Evolutionary conservation across 495 filamentous ascomycete species (phyloP), one percentile per base, ranked within the genome.

Genomic region (Acidiella bohemica): DNA sequence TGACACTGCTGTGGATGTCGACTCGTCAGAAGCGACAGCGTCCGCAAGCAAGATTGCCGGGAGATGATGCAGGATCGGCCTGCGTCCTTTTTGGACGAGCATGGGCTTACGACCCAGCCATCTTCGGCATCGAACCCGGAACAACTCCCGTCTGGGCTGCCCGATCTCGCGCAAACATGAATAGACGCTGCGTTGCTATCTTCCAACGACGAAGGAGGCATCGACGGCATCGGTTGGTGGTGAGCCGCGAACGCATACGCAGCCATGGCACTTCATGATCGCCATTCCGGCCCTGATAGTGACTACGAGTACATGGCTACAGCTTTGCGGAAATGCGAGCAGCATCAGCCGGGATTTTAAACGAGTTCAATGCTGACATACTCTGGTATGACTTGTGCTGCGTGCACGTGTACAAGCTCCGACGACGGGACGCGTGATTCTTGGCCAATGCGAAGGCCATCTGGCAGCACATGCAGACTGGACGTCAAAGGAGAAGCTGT

Each of bases 191-290:
- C n/a, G n/a, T n/a, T n/a, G n/a, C n/a, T n/a, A n/a, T n/a, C n/a
- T n/a, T n/a, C n/a, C n/a, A n/a, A n/a, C n/a, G n/a, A n/a, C n/a
- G n/a, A 45, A 18, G 47, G 47, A 22, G 36, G 20, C 18, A 45
- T 45, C 22, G 25, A 20, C 36, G 47, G 47, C 12, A 50, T 50
- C 4, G 47, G 42, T n/a, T 50, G 47, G 47, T 50, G 47, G 47
- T 42, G 45, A 30, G 12, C 11, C 7, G 47, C 47, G 4, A 50
- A 50, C 21, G 47, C 27, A 21, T 50, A 45, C 32, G 41, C 47
- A 2, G 47, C 41, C 11, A 45, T 45, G 10, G 36, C 41, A 2
- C 41, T 45, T 18, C 36, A 41, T 18, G 41, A 50, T 31, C 8
- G 14, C 30, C 41, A 31, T 29, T 31, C 36, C n/a, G 36, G 34